Evolutionary conservation across 768 basidiomycete species (phyloP).

Genomic region (Lactarius tabidus): DNA sequence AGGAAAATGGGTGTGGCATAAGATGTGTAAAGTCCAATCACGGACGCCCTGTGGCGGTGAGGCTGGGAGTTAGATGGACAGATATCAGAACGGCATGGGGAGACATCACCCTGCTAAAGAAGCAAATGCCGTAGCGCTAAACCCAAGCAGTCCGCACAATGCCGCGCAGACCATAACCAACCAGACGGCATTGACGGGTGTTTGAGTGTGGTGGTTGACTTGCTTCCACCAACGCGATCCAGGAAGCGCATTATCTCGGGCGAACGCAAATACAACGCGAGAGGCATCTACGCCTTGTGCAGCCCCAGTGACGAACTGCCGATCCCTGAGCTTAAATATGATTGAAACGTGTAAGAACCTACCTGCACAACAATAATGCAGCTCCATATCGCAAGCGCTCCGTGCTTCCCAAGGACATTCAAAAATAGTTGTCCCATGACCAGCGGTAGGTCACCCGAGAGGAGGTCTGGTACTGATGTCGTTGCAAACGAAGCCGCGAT

Average conservation of each 20-base stretch:
- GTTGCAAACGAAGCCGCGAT: constrained; percentile 66
- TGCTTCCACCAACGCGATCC: constrained; percentile 68
- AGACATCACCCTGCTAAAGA: constrained; percentile 60
- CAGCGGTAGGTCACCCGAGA: constrained; percentile 50
- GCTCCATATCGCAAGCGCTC: constrained; percentile 71
- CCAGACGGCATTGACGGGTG: constrained; percentile 75
- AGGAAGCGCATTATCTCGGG: constrained; percentile 68
- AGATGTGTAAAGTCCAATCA: constrained; percentile 66
- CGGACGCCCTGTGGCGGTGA: constrained; percentile 48
- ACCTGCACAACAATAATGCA: constrained; percentile 63
- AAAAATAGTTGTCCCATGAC: constrained; percentile 73
- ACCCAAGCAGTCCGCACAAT: constrained; percentile 61
- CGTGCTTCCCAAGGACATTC: constrained; percentile 57
- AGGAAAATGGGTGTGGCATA: constrained; percentile 67
- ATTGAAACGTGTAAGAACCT: constrained; percentile 24
- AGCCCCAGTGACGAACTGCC: constrained; percentile 65
- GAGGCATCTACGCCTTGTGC: constrained; percentile 74
- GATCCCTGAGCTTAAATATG: constrained; percentile 23
- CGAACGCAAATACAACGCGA: constrained; percentile 71
- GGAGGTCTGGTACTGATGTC: constrained; percentile 47
- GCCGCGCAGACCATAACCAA: constrained; percentile 56
- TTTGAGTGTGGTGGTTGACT: constrained; percentile 55
- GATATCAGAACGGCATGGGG: not conserved
- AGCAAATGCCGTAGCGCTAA: constrained; percentile 56
- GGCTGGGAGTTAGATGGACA: not conserved